A percentile compares a stretch with the other conserved stretches of the same genome.
phyloP scores from a whole-genome alignment of 2,329 filamentous ascomycete genomes.

The Tolypocladium endophyticum region DNA sequence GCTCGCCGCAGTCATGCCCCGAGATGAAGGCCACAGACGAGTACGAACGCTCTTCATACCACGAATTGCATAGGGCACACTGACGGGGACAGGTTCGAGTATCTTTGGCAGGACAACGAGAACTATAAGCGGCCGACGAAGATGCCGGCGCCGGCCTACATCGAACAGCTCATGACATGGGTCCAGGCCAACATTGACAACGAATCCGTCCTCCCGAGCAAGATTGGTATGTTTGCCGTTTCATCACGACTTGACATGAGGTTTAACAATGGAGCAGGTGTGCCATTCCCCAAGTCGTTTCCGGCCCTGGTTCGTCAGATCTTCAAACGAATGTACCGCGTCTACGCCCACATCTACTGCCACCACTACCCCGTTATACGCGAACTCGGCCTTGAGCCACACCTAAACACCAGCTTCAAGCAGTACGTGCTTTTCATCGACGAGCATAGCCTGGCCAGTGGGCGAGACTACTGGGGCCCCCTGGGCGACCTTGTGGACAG shows the following conservation, averaged over 20 bases:
- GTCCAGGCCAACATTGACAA: slow-evolving; percentile 94
- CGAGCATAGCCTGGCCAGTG: slow-evolving; percentile 84
- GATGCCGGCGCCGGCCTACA: slow-evolving; percentile 94
- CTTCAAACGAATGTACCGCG: slow-evolving; percentile 97
- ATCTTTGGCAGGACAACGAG: slow-evolving; percentile 95
- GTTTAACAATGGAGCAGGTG: slow-evolving; percentile 41
- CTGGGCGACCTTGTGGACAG: slow-evolving; percentile 93
- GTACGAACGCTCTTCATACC: slow-evolving; percentile 35
- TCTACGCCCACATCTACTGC: slow-evolving; percentile 99
- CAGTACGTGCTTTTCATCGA: slow-evolving; percentile 98
- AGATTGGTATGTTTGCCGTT: slow-evolving; percentile 52
- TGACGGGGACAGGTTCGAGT: slow-evolving; percentile 63
- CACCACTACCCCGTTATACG: slow-evolving; percentile 97
- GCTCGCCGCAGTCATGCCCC: slow-evolving; percentile 90
- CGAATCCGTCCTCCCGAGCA: slow-evolving; percentile 86
- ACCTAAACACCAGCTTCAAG: slow-evolving; percentile 99
- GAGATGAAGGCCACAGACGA: slow-evolving; percentile 99
- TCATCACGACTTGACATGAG: neutral
- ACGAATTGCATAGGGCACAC: neutral
- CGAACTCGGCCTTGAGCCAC: slow-evolving; percentile 88
- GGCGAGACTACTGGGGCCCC: slow-evolving; percentile 95
- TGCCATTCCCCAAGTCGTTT: slow-evolving; percentile 92
- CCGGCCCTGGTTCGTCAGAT: slow-evolving; percentile 82
- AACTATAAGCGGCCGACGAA: slow-evolving; percentile 94
- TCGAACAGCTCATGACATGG: slow-evolving; percentile 96